Base-by-base conservation (phyloP, 2,329 filamentous ascomycete species). In the Chalaropsis ovoidea region DNA sequence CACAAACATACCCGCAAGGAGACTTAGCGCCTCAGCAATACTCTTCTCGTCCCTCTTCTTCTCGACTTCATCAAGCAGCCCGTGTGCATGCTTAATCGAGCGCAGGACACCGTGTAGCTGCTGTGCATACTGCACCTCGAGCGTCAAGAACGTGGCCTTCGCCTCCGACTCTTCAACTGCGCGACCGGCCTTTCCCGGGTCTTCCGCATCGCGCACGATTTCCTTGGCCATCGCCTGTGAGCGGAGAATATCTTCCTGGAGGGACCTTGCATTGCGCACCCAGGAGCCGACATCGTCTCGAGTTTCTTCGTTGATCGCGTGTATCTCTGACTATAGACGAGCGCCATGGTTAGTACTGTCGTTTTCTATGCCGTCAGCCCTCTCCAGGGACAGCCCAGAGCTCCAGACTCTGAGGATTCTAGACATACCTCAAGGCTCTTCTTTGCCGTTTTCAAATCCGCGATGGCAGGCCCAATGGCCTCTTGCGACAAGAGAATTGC, bases 181-280 rank as follows among this genome's bases (percentile, higher is more conserved):
- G 69, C 81, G 77, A 2, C 82, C 83, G 0, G 80, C 81, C 1
- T 79, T 75, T 62, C 78, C 78, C 0, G 81, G 81, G 1, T 79
- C 83, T 71, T 93, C 87, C 63, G 91, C 86, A 71, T 90, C 84
- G 56, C 86, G 82, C 4, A 93, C 82, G 67, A 97, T 95, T 67
- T 91, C 86, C 71, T 86, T 86, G 24, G 93, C 91, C 43, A 91
- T 86, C 17, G 83, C 81, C 71, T 90, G 87, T 27, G 90, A 93
- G 60, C 84, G 83, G 71, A 89, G 84, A 69, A 96, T 93, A 72
- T 96, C 93, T 68, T 86, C 83, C 74, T 95, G 90, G 7, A 96
- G 82, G 63, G 86, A 84, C 75, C 90, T 90, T 61, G 92, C 90
- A 74, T 94, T 90, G 63, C 81, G 77, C 66, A 95, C 89, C 93